Conservation (phyloP, 2,329 filamentous ascomycete species). For the Hymenoscyphus fructigenus region DNA sequence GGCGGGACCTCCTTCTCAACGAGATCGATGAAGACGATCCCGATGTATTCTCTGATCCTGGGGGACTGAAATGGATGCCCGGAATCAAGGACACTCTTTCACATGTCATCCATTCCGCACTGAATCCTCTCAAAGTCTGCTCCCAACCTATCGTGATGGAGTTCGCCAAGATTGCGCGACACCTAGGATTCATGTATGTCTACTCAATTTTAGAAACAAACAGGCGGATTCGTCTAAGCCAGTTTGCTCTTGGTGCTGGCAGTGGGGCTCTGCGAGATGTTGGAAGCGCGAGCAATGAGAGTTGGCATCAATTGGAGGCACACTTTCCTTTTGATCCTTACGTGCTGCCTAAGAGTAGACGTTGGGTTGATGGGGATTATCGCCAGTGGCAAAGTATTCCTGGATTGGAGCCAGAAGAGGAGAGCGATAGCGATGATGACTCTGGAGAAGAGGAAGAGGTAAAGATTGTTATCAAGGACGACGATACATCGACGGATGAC, state of each 20-base stretch:
- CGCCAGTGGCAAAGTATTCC: slow-evolving; percentile 75
- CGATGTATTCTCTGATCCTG: slow-evolving; percentile 56
- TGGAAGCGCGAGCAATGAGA: slow-evolving; percentile 56
- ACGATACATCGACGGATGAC: slow-evolving; percentile 29
- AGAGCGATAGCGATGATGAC: slow-evolving; percentile 51
- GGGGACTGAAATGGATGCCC: slow-evolving; percentile 76
- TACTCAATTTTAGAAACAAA: slow-evolving; percentile 87
- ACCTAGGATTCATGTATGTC: slow-evolving; percentile 85
- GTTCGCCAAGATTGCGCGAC: slow-evolving; percentile 83
- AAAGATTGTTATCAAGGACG: slow-evolving; percentile 26
- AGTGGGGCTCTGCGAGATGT: slow-evolving; percentile 49
- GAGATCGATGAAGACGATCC: slow-evolving; percentile 62
- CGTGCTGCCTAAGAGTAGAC: slow-evolving; percentile 79
- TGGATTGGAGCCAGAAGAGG: slow-evolving; percentile 61
- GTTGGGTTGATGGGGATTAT: slow-evolving; percentile 85
- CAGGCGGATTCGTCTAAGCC: slow-evolving; percentile 79
- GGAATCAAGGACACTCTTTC: slow-evolving; percentile 72
- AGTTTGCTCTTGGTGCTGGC: slow-evolving; percentile 60
- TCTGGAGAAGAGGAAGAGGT: slow-evolving; percentile 34
- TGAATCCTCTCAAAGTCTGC: slow-evolving; percentile 95
- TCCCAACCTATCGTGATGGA: slow-evolving; percentile 86
- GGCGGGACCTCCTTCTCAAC: slow-evolving; percentile 79
- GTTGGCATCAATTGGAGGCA: slow-evolving; percentile 81
- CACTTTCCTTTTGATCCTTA: slow-evolving; percentile 99
- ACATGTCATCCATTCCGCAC: slow-evolving; percentile 77